These are phyloP conservation scores for Furcasterigmium furcatum DNA, from an alignment of 2,329 filamentous ascomycete species.

Conservation along the genomic window DNA sequence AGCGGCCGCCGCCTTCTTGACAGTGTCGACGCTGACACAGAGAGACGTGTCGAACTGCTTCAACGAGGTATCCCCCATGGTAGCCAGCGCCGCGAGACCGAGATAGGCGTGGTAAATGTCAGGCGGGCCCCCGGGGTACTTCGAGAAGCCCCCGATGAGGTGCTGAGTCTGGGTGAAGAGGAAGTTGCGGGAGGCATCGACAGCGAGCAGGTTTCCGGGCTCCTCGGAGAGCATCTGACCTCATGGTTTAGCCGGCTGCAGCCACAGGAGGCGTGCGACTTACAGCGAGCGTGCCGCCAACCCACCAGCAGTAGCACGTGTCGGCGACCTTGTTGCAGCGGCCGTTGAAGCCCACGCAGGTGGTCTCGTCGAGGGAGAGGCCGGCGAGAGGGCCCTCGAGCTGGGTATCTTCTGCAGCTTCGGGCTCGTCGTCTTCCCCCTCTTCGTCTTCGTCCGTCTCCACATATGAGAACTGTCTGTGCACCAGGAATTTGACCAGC, in stretches of 20 bases:
- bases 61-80: conserved; percentile 67
- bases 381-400: conserved; percentile 27
- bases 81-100: conserved; percentile 74
- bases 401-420: conserved; percentile 11
- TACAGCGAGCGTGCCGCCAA: conserved; percentile 58
- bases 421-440: conserved; percentile 36
- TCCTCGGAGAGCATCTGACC: conserved; percentile 54
- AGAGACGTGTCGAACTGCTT: conserved; percentile 71
- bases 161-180: conserved; percentile 86
- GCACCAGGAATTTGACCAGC: conserved; percentile 55
- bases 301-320: conserved; percentile 97
- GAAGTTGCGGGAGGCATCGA: conserved; percentile 65
- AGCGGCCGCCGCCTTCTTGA: conserved; percentile 44
- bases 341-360: conserved; percentile 79
- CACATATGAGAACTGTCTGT: conserved; percentile 62
- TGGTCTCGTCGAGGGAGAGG: conserved; percentile 25
- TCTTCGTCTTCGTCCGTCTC: conserved; percentile 40
- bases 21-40: conserved; percentile 66
- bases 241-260: background rate
- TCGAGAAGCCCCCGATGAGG: conserved; percentile 78
- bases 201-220: conserved; percentile 50
- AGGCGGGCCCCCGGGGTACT: conserved; percentile 63
- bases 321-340: conserved; percentile 88
- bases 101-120: conserved; percentile 89
- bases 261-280: conserved; percentile 18